phyloP scores from a whole-genome alignment of 805 yeast genomes.

The Peterozyma xylosa region DNA sequence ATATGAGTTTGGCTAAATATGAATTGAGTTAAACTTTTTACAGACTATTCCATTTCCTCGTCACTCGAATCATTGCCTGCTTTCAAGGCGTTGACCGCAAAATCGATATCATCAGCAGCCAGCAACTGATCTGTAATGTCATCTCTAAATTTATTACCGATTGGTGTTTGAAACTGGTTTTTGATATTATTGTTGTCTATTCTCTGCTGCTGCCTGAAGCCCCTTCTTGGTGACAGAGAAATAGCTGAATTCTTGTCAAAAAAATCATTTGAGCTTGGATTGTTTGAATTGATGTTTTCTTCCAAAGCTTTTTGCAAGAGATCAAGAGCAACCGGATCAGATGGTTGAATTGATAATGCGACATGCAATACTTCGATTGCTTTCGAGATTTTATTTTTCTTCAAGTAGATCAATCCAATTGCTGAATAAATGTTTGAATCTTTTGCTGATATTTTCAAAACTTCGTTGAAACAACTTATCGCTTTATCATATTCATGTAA shows the following conservation, averaged over 20 bases:
- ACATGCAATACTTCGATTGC: slow-evolving; percentile 76
- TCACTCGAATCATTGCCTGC: slow-evolving; percentile 34
- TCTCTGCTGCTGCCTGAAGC: not conserved
- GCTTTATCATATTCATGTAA: slow-evolving; percentile 58
- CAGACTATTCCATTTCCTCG: slow-evolving; percentile 38
- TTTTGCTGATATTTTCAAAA: slow-evolving; percentile 57
- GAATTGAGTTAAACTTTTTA: not conserved
- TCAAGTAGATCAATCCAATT: slow-evolving; percentile 75
- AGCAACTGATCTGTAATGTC: not conserved
- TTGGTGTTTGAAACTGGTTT: not conserved
- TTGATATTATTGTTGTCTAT: not conserved
- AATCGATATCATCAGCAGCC: slow-evolving; percentile 20
- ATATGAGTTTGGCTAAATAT: too few species aligned
- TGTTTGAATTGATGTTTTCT: slow-evolving; percentile 28
- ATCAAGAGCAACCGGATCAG: slow-evolving; percentile 81
- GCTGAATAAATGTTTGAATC: slow-evolving; percentile 78
- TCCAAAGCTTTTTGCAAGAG: slow-evolving; percentile 73
- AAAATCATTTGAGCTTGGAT: not conserved
- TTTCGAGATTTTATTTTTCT: slow-evolving; percentile 50
- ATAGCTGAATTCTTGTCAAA: not conserved
- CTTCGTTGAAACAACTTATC: slow-evolving; percentile 67
- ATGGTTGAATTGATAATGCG: slow-evolving; percentile 71
- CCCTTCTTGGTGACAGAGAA: not conserved
- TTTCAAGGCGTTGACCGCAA: slow-evolving; percentile 30
- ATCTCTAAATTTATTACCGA: slow-evolving; percentile 1